Percentiles rank a stretch among this genome's conserved stretches.
These are phyloP conservation scores for Dictyophora rubrovolvata DNA, from an alignment of 768 basidiomycete genomes.

Conservation along the genomic window DNA sequence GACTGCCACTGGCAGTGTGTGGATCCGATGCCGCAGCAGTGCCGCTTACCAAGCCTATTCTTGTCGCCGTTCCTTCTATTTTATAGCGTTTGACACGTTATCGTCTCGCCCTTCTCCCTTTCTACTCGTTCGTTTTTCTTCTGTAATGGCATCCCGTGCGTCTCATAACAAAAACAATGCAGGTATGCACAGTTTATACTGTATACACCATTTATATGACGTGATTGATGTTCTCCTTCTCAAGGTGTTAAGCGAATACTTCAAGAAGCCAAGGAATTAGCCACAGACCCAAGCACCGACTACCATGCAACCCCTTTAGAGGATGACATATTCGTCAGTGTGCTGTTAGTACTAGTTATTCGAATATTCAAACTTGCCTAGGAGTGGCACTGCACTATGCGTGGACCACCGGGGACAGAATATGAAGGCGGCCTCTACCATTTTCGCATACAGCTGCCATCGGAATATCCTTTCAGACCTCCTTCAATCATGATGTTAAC, in stretches of 20 bases:
- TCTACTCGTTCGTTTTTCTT: not conserved
- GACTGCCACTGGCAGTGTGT: not conserved
- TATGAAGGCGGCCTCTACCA: conserved; percentile 96
- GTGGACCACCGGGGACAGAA: conserved; percentile 79
- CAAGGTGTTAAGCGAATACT: conserved; percentile 92
- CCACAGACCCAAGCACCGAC: conserved; percentile 74
- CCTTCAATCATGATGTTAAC: conserved; percentile 95
- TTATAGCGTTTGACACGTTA: not conserved
- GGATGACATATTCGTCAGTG: conserved; percentile 83
- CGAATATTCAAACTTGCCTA: conserved; percentile 20
- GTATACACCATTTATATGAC: too few species aligned
- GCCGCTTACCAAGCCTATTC: not conserved
- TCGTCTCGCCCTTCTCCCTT: not conserved
- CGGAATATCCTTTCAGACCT: conserved; percentile 94
- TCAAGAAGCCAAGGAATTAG: conserved; percentile 88
- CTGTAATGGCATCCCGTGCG: conserved; percentile 20
- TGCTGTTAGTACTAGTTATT: not conserved
- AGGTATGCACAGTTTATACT: conserved; percentile 33
- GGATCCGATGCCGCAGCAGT: not conserved
- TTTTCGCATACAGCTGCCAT: conserved; percentile 80
- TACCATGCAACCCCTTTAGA: conserved; percentile 73
- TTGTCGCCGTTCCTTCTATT: not conserved
- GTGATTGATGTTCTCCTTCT: not conserved
- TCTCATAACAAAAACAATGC: conserved; percentile 86
- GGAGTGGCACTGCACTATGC: conserved; percentile 97